Percentiles rank a stretch among this genome's conserved stretches.
Conservation (phyloP, 805 yeast genomes). For the Wickerhamiella sergipiensis region DNA sequence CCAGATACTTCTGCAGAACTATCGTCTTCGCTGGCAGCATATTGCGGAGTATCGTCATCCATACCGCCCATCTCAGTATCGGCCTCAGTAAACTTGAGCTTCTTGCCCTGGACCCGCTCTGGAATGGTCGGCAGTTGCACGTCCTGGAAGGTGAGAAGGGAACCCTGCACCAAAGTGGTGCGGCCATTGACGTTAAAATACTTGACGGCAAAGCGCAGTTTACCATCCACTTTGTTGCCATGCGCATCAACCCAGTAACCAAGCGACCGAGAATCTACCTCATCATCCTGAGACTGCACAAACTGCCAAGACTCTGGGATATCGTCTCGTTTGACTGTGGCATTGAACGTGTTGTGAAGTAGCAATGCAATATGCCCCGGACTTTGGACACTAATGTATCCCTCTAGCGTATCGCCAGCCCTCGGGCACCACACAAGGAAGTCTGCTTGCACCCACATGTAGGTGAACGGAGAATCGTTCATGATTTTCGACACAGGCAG, state of each 20-base stretch:
- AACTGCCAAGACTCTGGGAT: conserved; percentile 85
- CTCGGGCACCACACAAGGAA: conserved; percentile 82
- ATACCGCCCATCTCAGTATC: not conserved
- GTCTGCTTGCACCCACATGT: conserved; percentile 74
- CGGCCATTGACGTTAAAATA: conserved; percentile 51
- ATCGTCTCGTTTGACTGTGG: conserved; percentile 69
- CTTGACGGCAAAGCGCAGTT: conserved; percentile 60
- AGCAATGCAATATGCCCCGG: conserved; percentile 89
- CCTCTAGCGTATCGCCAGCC: conserved; percentile 77
- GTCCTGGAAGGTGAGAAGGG: conserved; percentile 24
- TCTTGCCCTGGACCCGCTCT: not conserved
- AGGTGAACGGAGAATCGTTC: conserved; percentile 76
- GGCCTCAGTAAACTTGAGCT: not conserved
- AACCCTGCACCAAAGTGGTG: conserved; percentile 80
- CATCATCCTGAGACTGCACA: conserved; percentile 51
- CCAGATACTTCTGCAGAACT: not conserved
- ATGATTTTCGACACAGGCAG: conserved; percentile 49
- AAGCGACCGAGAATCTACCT: conserved; percentile 35
- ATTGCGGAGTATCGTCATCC: not conserved
- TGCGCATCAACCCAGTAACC: conserved; percentile 82
- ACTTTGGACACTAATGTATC: conserved; percentile 80
- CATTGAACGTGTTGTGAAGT: conserved; percentile 88
- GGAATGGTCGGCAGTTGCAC: conserved; percentile 9
- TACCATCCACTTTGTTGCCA: conserved; percentile 69
- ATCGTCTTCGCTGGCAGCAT: not conserved